Evolutionary conservation across 768 basidiomycete species (phyloP), one percentile per base, ranked within the genome.

Genomic region (Pleurotus djamor): DNA sequence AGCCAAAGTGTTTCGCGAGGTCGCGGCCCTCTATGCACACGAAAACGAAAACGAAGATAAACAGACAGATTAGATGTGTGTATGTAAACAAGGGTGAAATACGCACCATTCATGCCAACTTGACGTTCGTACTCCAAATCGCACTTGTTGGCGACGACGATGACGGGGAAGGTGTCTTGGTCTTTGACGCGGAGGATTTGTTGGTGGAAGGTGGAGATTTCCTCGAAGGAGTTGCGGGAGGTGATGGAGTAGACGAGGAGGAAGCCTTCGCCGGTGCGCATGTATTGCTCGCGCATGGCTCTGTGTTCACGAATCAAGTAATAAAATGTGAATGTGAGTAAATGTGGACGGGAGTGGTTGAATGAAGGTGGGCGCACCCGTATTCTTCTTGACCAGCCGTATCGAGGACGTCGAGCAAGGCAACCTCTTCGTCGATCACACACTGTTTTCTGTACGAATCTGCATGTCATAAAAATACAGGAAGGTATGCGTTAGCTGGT

Each of bases 311-410:
- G 33, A 4, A 52, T 60, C 43, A 65, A 57, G 41, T 57, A 37
- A 52, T n/a, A n/a, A n/a, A n/a, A n/a, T n/a, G n/a, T n/a, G n/a
- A n/a, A n/a, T n/a, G n/a, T n/a, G n/a, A n/a, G n/a, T n/a, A n/a
- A n/a, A n/a, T n/a, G n/a, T n/a, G n/a, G n/a, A n/a, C n/a, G n/a
- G n/a, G n/a, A n/a, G n/a, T n/a, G n/a, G n/a, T n/a, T n/a, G n/a
- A n/a, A n/a, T n/a, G n/a, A n/a, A n/a, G n/a, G n/a, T n/a, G n/a
- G n/a, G n/a, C n/a, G n/a, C n/a, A 94, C 94, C 93, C 93, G 68
- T 98, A 98, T 80, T 98, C 96, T 74, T 98, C 96, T 74, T 98
- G 96, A 37, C 96, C 96, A 56, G 96, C 96, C 13, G 96, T 98
- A 76, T 97, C 96, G 62, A 98, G 85, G 56, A 98, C 96, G 70